phyloP scores from a whole-genome alignment of 441 rosid species.

The Geranium incanum region DNA sequence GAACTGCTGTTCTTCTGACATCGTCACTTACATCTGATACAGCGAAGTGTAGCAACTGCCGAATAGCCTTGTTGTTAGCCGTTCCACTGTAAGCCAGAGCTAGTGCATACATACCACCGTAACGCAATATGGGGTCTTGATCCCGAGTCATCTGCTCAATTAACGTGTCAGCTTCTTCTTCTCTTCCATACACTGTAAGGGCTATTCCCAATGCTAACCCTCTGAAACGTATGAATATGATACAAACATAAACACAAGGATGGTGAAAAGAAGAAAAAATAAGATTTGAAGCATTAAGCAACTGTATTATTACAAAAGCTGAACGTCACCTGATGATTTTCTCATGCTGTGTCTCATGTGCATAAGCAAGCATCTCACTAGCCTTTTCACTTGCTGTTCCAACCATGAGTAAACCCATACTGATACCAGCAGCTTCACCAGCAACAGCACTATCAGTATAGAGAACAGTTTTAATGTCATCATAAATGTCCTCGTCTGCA shows the following conservation, averaged over 20 bases:
- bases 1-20: conserved; percentile 92
- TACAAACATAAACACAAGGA: too few relatives aligned
- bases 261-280: too few relatives aligned
- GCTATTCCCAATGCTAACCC: conserved; percentile 90
- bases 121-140: conserved; percentile 90
- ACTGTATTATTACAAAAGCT: too few relatives aligned
- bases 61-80: conserved; percentile 95
- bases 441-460: conserved; percentile 93
- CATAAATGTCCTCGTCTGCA: conserved; percentile 88
- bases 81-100: conserved; percentile 95
- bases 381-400: conserved; percentile 97
- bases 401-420: conserved; percentile 97
- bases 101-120: conserved; percentile 97
- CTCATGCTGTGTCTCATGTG: conserved; percentile 97
- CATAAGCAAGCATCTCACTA: conserved; percentile 91
- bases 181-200: conserved; percentile 91
- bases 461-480: conserved; percentile 70
- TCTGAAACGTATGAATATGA: too few relatives aligned
- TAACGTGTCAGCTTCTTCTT: conserved; percentile 90
- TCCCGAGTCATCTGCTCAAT: conserved; percentile 97
- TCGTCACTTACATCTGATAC: conserved; percentile 97
- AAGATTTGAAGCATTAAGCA: too few relatives aligned
- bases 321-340: conserved; percentile 74
- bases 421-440: conserved; percentile 98
- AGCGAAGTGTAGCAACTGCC: conserved; percentile 93